phyloP scores from a whole-genome alignment of 148 eudicot genomes.

The Rhododendron henanense region DNA sequence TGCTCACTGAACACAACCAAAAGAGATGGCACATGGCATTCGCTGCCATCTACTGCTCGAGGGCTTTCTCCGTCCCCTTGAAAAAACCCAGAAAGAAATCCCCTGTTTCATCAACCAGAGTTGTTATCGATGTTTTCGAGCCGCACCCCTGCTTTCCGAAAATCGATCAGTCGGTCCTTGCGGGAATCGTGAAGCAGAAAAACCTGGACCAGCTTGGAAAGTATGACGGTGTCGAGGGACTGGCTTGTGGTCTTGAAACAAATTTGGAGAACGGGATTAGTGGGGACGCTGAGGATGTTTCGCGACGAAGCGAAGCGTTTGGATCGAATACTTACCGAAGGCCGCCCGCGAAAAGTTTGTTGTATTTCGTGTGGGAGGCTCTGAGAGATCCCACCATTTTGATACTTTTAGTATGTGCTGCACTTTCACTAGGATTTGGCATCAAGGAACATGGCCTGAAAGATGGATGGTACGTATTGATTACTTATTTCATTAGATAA shows the following conservation, averaged over 20 bases:
- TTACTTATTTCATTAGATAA: too few relatives aligned
- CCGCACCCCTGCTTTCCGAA: neutral
- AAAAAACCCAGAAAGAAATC: neutral
- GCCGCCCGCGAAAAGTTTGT: slow-evolving; percentile 13
- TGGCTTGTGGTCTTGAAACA: neutral
- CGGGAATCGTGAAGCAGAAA: neutral
- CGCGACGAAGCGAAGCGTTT: neutral
- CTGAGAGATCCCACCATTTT: neutral
- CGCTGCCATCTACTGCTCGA: slow-evolving; percentile 12
- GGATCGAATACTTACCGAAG: neutral
- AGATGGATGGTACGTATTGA: neutral
- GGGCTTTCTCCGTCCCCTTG: slow-evolving; percentile 13
- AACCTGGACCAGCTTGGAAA: neutral
- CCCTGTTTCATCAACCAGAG: neutral
- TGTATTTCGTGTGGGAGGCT: slow-evolving; percentile 8
- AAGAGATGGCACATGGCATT: slow-evolving; percentile 21
- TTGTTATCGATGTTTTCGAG: neutral
- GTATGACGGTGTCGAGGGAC: neutral
- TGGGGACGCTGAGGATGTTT: neutral
- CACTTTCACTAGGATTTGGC: slow-evolving; percentile 20
- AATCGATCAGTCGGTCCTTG: neutral
- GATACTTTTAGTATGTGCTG: slow-evolving; percentile 4
- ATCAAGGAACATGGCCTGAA: slow-evolving; percentile 17
- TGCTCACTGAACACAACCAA: neutral
- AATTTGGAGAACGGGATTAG: neutral